Evolutionary conservation across 2,329 filamentous ascomycete species (phyloP), one percentile per base, ranked within the genome.

Genomic region (Ophiostoma populinum): DNA sequence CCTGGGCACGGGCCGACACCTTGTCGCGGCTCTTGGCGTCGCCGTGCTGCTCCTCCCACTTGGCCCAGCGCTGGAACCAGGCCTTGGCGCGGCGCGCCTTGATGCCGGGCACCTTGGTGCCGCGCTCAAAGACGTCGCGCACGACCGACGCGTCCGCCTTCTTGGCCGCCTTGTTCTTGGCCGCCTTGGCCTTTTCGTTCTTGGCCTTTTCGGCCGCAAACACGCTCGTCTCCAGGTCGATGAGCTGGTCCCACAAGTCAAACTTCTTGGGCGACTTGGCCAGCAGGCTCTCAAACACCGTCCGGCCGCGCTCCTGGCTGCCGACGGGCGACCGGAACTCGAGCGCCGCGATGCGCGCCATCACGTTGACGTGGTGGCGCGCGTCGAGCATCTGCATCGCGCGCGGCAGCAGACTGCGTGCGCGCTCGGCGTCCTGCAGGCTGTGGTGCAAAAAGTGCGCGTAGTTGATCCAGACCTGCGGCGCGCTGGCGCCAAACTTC

Each of bases 401-500:
- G 27, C 87, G 79, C 3, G 77, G 67, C 6, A 95, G 71, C 11
- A 98, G 70, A 1, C 72, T 73, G 37, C 85, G 77, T 4, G 76
- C 80, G 7, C 75, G 71, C n/a, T 77, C 76, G 1, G 83, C 70
- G 9, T 77, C 67, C 39, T 68, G 63, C 40, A 71, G 59, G 1
- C 72, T 80, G 40, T 78, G 75, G 58, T 93, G 79, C 37, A 98
- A 66, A 67, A 94, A 95, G 48, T 80, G 79, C 17, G 86, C 87
- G 56, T 94, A 95, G 62, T 95, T 94, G 55, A 79, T 66, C 82
- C 86, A 98, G 45, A 94, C 74, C 35, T 75, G 70, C 8, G 81
- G 76, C 6, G 76, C 72, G 44, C 76, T 74, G 43, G 79, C 78
- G 50, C 90, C 82, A 40, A 83, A 86, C 59, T 92, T 94, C 62